Percentiles rank a stretch among this genome's conserved stretches.
Evolutionary conservation across 768 basidiomycete species (phyloP).

Genomic region (Naganishia vaughanmartiniae): DNA sequence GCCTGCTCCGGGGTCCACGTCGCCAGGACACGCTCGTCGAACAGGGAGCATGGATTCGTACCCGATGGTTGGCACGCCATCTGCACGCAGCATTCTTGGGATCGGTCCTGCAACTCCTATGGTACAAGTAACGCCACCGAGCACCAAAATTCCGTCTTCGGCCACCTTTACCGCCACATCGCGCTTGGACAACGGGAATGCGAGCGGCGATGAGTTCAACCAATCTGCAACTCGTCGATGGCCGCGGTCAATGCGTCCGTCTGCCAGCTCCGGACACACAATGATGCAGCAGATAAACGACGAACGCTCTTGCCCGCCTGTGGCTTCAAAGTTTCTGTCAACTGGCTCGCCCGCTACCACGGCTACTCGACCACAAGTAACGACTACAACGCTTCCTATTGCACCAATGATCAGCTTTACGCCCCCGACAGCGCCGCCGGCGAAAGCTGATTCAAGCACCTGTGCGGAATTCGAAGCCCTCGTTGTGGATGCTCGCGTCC

Average conservation of each 20-base stretch:
- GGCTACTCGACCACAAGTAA: neutral
- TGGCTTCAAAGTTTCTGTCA: neutral
- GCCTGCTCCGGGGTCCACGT: neutral
- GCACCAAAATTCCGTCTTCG: neutral
- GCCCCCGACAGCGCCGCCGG: conserved; percentile 1
- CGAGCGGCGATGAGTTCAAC: neutral
- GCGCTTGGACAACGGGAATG: neutral
- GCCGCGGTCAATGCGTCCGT: neutral
- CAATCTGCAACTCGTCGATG: neutral
- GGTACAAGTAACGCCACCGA: conserved; percentile 6
- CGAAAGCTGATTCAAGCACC: neutral
- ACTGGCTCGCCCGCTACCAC: neutral
- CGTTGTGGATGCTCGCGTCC: neutral
- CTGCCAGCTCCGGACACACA: no score
- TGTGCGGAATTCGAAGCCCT: neutral
- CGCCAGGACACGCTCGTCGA: neutral
- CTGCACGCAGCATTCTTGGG: neutral
- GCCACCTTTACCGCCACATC: neutral
- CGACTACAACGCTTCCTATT: neutral
- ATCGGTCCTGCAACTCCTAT: neutral
- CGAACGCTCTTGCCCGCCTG: neutral
- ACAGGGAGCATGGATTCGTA: neutral
- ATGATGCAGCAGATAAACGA: neutral
- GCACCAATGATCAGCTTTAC: conserved; percentile 4
- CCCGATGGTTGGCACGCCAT: neutral